Evolutionary conservation across 805 yeast species (phyloP), one percentile per base, ranked within the genome.

Genomic region (Ogataea paradorogensis): DNA sequence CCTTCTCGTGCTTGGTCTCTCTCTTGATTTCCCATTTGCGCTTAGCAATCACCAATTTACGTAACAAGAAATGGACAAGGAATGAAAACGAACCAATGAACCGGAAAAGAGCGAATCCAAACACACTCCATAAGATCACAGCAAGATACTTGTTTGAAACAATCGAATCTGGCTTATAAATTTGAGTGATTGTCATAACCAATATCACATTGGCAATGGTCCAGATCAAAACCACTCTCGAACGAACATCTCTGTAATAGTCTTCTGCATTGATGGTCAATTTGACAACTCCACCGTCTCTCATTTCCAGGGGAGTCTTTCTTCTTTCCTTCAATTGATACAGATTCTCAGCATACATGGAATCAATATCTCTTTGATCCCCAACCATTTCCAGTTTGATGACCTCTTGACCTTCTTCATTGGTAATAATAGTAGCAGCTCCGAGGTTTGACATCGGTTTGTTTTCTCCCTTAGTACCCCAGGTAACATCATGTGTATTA

Each of bases 391-490:
- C 95, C 25, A 84, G 78, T 47, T 84, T 89, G 30, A 86, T 88
- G 27, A 88, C 84, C 57, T 85, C 90, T 46, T 81, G 83, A 37
- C 95, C 95, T 42, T 83, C 76, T 39, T 84, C 93, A 45, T 82
- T 82, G 56, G 84, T 82, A 35, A 78, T 82, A 46, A 86, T 84
- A 22, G 85, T 84, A 35, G 95, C 95, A 31, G 85, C 82, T 33
- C 95, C 90, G 26, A 82, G 69, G 45, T 77, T 83, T 48, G 78
- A 77, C 14, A 78, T 75, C 32, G 79, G 83, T 45, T 76, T 77
- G 48, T 82, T 84, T 45, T 90, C 96, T 51, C 99, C 99, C 61
- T 91, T 91, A 2, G 99, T 91, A 65, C 99, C 99, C 99, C 99
- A 91, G 0, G 96, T 85, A 35, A 93, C 96, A 70, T 91, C 99